A percentile compares a stretch with the other conserved stretches of the same genome.
Conservation (phyloP, 768 basidiomycete genomes). For the Phylloporus scabripes region DNA sequence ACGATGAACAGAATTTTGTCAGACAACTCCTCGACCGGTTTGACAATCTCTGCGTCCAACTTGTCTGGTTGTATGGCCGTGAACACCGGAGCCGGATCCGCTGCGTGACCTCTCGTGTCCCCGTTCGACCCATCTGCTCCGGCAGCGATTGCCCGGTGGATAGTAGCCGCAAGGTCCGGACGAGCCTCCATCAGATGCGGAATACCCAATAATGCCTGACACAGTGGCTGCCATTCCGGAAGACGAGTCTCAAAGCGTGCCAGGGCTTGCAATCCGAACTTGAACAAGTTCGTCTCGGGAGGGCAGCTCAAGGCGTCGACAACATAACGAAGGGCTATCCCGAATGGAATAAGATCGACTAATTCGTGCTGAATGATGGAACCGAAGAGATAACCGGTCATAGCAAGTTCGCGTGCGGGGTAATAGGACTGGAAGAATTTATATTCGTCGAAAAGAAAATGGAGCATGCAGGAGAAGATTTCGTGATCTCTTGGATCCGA, state of each 20-base stretch:
- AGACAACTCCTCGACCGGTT: conserved; percentile 80
- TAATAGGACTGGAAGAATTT: conserved; percentile 98
- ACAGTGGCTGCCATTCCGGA: conserved; percentile 88
- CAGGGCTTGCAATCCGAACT: conserved; percentile 91
- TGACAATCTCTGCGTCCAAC: conserved; percentile 53
- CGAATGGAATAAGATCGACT: conserved; percentile 89
- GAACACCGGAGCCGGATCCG: conserved; percentile 57
- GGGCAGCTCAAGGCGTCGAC: conserved; percentile 89
- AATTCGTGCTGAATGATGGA: conserved; percentile 92
- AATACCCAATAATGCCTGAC: conserved; percentile 82
- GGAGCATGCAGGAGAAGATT: conserved; percentile 98
- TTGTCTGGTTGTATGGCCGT: conserved; percentile 71
- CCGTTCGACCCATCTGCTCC: conserved; percentile 41
- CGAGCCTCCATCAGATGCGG: conserved; percentile 81
- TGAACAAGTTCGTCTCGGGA: conserved; percentile 89
- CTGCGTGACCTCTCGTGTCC: conserved; percentile 34
- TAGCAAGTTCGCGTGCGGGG: conserved; percentile 86
- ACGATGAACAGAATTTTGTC: conserved; percentile 97
- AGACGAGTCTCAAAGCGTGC: conserved; percentile 82
- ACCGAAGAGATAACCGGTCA: conserved; percentile 96
- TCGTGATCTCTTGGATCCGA: conserved; percentile 84
- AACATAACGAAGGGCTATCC: conserved; percentile 95
- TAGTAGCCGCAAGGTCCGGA: conserved; percentile 69
- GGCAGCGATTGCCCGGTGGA: conserved; percentile 64
- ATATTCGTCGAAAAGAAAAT: conserved; percentile 99